Evolutionary conservation across 176 grass and related monocot genomes (phyloP).

Genomic region (Hordeum vulgare): MorexV3_pseudomolecules_assembly NC_058522.1:560794397-560794896

Average conservation of each 20-base stretch:
- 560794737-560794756: neutral
- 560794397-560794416: neutral
- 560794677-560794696: neutral
- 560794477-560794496: neutral
- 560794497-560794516: neutral
- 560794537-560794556: neutral
- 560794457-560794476: neutral
- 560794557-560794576: neutral
- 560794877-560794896: neutral
- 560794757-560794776: neutral
- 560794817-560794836: neutral
- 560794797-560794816: neutral
- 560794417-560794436: neutral
- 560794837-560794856: neutral
- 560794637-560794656: neutral
- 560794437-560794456: neutral
- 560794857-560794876: neutral
- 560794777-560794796: neutral
- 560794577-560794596: neutral
- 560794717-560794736: neutral
- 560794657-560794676: neutral
- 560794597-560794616: neutral
- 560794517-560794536: neutral
- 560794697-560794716: neutral
- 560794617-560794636: neutral